Conservation (phyloP, 768 basidiomycete genomes). For the Suillus alpinus region DNA sequence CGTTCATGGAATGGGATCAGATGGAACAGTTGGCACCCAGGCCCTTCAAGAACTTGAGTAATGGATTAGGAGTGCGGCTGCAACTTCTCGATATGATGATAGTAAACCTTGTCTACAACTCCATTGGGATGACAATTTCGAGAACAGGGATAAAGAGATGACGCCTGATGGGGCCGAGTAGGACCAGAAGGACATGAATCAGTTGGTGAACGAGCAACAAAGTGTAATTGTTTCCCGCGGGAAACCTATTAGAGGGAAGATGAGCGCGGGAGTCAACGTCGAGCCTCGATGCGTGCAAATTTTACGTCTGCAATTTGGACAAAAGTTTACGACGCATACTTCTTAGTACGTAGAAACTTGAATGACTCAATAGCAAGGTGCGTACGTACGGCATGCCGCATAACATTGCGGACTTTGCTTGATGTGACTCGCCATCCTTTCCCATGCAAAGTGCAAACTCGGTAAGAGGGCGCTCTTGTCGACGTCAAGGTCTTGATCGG, state of each 20-base stretch:
- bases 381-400: no score
- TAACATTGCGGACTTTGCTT: background rate
- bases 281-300: background rate
- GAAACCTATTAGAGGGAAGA: background rate
- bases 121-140: background rate
- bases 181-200: background rate
- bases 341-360: background rate
- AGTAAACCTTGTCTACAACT: background rate
- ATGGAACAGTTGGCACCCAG: no score
- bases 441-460: background rate
- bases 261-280: background rate
- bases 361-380: background rate
- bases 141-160: background rate
- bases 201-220: background rate
- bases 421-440: background rate
- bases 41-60: no score
- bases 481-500: background rate
- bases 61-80: background rate
- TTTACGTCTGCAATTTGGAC: background rate
- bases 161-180: background rate
- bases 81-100: no score
- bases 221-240: background rate
- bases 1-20: background rate
- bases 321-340: background rate
- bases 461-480: background rate